These are phyloP conservation scores for Eimeria necatrix DNA, from an alignment of 169 alveolate genomes.

Conservation along the genomic window DNA sequence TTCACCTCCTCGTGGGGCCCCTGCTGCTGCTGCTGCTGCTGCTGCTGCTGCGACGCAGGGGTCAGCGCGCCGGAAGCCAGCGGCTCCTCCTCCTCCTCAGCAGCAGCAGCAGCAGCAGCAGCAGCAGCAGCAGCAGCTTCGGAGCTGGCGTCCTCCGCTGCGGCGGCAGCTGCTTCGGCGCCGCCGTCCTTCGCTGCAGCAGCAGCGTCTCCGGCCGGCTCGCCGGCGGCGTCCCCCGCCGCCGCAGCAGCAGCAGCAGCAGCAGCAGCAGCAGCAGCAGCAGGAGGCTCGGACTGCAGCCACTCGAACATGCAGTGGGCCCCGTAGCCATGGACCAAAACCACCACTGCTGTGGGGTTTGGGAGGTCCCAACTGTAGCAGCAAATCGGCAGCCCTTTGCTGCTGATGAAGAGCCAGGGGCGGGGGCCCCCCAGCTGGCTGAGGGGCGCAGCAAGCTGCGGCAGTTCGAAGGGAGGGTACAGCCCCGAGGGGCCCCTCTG, in stretches of 20 bases:
- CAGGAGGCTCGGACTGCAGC: neutral
- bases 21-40: too few species aligned
- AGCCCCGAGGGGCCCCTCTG: neutral
- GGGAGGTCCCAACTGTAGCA: neutral
- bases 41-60: too few species aligned
- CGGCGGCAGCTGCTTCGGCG: neutral
- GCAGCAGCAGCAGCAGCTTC: too few species aligned
- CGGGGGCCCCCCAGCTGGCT: neutral
- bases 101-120: too few species aligned
- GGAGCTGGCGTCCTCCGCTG: neutral
- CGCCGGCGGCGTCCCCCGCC: neutral
- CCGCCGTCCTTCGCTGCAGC: neutral
- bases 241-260: neutral
- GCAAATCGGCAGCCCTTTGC: conserved; percentile 13
- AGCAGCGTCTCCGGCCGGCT: too few species aligned
- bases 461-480: neutral
- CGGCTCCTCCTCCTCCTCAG: too few species aligned
- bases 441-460: conserved; percentile 19
- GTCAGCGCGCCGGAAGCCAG: too few species aligned
- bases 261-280: neutral
- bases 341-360: neutral
- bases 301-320: conserved; percentile 26
- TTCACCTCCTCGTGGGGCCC: neutral
- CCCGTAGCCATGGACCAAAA: conserved; percentile 22
- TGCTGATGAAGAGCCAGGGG: conserved; percentile 3